Base-by-base conservation (phyloP, 2,329 filamentous ascomycete species). In the Fusarium transvaalense region DNA sequence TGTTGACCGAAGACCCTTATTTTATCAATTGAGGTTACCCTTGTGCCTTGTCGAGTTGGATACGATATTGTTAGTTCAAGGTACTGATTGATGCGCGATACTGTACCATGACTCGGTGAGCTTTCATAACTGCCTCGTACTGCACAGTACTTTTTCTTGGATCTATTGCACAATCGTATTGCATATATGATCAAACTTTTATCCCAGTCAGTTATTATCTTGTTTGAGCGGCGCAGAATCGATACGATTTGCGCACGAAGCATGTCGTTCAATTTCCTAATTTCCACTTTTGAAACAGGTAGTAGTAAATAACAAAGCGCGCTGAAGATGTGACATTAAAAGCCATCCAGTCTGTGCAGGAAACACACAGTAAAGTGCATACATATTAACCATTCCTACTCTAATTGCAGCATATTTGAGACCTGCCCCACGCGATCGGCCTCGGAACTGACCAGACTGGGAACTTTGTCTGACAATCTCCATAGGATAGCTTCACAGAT, bases 381-480 rank as follows among this genome's bases (percentile, higher is more conserved):
- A 64, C 52, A 59, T 64, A 50, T 64, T 52, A 64, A 64, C 39
- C 34, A 64, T 52, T 25, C 23, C 39, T 47, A 47, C 61, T 32
- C 19, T 53, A 52, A 50, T 21, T 64, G 35, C 45, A 59, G 39
- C 53, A 45, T 64, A 31, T 64, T 64, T 64, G 45, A 51, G 52
- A 64, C 52, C 13, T 10, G 50, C 66, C 66, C 66, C 66, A 69
- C 66, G 52, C 52, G 66, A 68, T 68, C 66, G 68, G 55, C 66
- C 47, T 48, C 52, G 43, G 23, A 46, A 53, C 27, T 64, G 63
- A 29, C 61, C 65, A 56, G 56, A 63, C 48, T 64, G 42, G 46
- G 47, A 60, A 55, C 32, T 57, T 61, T 64, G 58, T 63, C 62
- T 64, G 50, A 68, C 66, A 69, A 68, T 67, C 52, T 60, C 43